Base-by-base conservation (phyloP, 2,329 filamentous ascomycete genomes). In the Tothia fuscella region DNA sequence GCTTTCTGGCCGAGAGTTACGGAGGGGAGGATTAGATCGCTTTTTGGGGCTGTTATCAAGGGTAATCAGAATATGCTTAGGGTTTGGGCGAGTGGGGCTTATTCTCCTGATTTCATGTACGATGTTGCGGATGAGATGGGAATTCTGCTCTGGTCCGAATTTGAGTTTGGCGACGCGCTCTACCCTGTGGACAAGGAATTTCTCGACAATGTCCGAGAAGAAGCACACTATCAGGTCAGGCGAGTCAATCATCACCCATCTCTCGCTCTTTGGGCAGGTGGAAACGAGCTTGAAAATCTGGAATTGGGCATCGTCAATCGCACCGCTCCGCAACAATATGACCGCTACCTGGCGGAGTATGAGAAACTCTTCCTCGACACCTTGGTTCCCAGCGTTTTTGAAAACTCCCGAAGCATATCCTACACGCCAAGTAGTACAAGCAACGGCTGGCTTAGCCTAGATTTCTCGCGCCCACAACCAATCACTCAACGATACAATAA, bases 11-110 rank as follows among this genome's bases (percentile, higher is more conserved):
- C 75, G 1, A 62, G 73, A 32, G 74, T 79, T 5, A 77, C 72
- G 0, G 54, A 61, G 19, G 56, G 59, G 1, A 66, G 65, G 32
- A 74, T 80, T 49, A 54, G 57, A 5, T 60, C 66, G 28, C 56
- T 78, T 1, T 74, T 78, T 41, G 61, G 74, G 42, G 66, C 71
- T 0, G 70, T 71, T 3, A 62, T 73, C 1, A 65, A 65, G 19
- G 73, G 71, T 2, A 76, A 78, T 46, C 75, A 79, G 51, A 78
- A 78, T 50, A 77, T 79, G 74, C 63, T 79, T 3, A 65, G 75
- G 5, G 68, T 78, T 2, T 79, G 76, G 76, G 65, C 73, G 10
- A 72, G 68, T 16, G 73, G 75, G 2, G 68, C 70, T 2, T 80
- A 79, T 47, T 62, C 67, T 1, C 74, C 72, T 1, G 74, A 78